These are phyloP conservation scores for Fusarium sp. DNA, from an alignment of 2,329 filamentous ascomycete species.

Conservation along the genomic window DNA sequence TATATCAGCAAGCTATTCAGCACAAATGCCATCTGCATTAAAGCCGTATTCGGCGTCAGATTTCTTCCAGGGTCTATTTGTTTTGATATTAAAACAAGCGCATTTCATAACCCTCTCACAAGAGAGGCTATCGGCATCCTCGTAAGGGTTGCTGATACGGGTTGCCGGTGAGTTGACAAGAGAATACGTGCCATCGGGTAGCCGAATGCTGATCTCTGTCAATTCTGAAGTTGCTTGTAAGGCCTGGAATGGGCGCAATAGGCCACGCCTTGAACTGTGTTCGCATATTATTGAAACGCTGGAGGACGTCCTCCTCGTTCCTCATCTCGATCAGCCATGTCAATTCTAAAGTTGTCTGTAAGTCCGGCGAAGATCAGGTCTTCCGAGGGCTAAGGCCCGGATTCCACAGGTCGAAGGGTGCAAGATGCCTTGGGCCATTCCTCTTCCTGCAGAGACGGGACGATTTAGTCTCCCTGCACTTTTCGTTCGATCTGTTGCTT, in stretches of 20 bases:
- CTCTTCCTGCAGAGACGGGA: slow-evolving; percentile 26
- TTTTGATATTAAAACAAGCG: slow-evolving; percentile 56
- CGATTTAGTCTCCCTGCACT: slow-evolving; percentile 13
- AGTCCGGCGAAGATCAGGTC: too few species aligned
- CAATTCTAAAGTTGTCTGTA: too few species aligned
- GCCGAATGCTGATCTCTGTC: slow-evolving; percentile 43
- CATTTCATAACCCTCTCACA: slow-evolving; percentile 35
- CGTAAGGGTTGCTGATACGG: slow-evolving; percentile 54
- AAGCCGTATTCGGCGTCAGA: slow-evolving; percentile 53
- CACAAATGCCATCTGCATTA: slow-evolving; percentile 73
- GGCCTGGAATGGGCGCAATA: slow-evolving; percentile 51
- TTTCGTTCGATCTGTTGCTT: slow-evolving; percentile 1
- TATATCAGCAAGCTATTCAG: slow-evolving; percentile 35
- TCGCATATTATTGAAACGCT: slow-evolving; percentile 48
- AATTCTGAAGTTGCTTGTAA: slow-evolving; percentile 51
- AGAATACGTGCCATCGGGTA: slow-evolving; percentile 42
- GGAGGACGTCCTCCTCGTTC: slow-evolving; percentile 51
- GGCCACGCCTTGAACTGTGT: slow-evolving; percentile 49
- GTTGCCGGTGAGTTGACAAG: slow-evolving; percentile 48
- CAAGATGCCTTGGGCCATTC: slow-evolving; percentile 53
- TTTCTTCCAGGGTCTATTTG: slow-evolving; percentile 51
- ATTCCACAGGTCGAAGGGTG: slow-evolving; percentile 60
- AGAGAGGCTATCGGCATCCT: slow-evolving; percentile 28
- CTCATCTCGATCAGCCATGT: slow-evolving; percentile 51
- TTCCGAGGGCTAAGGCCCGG: not conserved